phyloP scores from a whole-genome alignment of 1,139 yeast species.

The Hanseniaspora sp. region DNA sequence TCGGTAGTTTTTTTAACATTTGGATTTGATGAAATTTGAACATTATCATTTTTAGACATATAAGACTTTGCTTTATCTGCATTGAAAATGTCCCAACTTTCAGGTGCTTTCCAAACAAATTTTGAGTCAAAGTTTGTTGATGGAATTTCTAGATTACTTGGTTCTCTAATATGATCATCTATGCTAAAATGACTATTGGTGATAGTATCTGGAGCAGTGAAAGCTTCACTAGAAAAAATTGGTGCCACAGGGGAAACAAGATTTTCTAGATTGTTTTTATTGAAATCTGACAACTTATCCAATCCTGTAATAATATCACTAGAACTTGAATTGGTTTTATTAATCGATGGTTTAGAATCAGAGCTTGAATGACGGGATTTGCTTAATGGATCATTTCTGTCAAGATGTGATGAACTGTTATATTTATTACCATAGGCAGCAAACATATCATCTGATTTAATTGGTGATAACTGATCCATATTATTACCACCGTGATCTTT shows the following conservation, averaged over 20 bases:
- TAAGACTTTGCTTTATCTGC: conserved; percentile 25
- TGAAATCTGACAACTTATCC: neutral
- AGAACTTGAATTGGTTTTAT: neutral
- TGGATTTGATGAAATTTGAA: too few species aligned
- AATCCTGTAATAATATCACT: neutral
- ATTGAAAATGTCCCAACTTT: conserved; percentile 56
- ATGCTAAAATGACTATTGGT: neutral
- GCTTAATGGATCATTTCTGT: neutral
- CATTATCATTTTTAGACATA: neutral
- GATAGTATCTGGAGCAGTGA: neutral
- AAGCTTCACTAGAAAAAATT: neutral
- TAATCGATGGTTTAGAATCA: neutral
- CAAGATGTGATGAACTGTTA: neutral
- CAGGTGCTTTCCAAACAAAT: conserved; percentile 54
- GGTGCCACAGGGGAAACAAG: neutral
- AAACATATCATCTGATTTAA: neutral
- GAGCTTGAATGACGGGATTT: neutral
- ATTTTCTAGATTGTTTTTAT: neutral
- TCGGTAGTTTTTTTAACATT: neutral
- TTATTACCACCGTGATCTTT: neutral
- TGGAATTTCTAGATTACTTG: neutral
- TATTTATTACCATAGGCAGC: neutral
- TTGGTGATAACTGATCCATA: neutral
- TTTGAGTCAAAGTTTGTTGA: neutral
- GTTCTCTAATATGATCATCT: neutral